A percentile compares a stretch with the other conserved stretches of the same genome.
Conservation (phyloP, 192 early-diverging fungal species). For the Pilaira anomala region DNA sequence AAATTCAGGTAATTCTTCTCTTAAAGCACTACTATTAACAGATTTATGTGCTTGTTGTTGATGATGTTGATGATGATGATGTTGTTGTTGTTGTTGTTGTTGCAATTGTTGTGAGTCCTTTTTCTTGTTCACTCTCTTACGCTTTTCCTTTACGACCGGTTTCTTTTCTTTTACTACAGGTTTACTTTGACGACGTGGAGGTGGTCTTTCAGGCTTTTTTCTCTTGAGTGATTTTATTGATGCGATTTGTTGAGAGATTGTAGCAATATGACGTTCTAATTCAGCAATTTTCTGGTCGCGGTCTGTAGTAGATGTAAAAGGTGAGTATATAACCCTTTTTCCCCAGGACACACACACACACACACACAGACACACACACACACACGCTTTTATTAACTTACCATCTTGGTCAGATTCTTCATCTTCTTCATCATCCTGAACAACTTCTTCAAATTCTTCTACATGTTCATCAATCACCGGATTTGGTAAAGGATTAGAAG, state of each 20-base stretch:
- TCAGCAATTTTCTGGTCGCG: constrained; percentile 38
- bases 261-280: constrained; percentile 39
- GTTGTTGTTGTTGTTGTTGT: constrained; percentile 15
- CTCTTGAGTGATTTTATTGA: constrained; percentile 36
- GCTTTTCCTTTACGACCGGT: constrained; percentile 1
- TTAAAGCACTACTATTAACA: constrained; percentile 10
- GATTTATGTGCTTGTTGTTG: background rate
- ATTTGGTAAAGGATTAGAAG: constrained; percentile 18
- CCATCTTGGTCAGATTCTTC: constrained; percentile 22
- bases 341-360: background rate
- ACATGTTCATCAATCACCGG: constrained; percentile 6
- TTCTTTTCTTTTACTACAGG: constrained; percentile 10
- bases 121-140: constrained; percentile 5
- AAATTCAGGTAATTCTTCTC: constrained; percentile 49
- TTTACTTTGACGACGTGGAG: constrained; percentile 7
- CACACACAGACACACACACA: background rate
- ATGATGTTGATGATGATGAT: constrained; percentile 3
- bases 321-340: too few species aligned
- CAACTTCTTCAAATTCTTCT: constrained; percentile 22
- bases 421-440: constrained; percentile 20
- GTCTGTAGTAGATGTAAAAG: too few species aligned
- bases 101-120: background rate
- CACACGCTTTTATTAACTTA: too few species aligned
- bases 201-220: constrained; percentile 21
- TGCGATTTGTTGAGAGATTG: constrained; percentile 39